Percentiles rank a stretch among this genome's conserved stretches.
Evolutionary conservation across 2,329 filamentous ascomycete genomes (phyloP).

Genomic region (Cytospora chrysosperma): DNA sequence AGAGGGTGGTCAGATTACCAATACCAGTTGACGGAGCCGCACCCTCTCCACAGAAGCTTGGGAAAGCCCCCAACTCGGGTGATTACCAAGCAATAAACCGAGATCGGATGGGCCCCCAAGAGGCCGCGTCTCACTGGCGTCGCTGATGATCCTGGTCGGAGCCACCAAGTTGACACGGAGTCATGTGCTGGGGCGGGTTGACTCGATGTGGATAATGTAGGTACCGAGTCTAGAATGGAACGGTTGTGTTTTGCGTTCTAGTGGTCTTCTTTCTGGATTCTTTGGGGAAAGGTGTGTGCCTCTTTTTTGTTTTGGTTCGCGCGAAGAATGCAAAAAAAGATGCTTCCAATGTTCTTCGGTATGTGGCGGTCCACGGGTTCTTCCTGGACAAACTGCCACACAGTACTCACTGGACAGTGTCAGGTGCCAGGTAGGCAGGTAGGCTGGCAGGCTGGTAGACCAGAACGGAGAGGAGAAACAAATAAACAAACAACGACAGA

Average conservation of each 20-base stretch:
- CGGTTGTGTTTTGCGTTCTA: too few species aligned
- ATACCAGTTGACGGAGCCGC: too few species aligned
- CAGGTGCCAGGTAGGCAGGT: neutral
- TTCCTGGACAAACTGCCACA: too few species aligned
- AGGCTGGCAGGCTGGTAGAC: too few species aligned
- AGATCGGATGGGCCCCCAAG: constrained; percentile 4
- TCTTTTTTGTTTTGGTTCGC: neutral
- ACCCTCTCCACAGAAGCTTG: neutral
- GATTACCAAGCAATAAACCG: constrained; percentile 14
- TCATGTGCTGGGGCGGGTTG: neutral
- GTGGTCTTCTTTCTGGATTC: too few species aligned
- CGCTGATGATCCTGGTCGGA: too few species aligned
- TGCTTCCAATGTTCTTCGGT: neutral
- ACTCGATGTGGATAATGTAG: neutral
- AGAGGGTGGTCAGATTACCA: neutral
- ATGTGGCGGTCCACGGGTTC: too few species aligned
- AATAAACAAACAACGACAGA: too few species aligned
- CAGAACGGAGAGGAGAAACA: too few species aligned
- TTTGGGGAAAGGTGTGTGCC: neutral
- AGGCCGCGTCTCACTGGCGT: constrained; percentile 3
- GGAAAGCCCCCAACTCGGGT: neutral
- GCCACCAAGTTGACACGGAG: constrained; percentile 3
- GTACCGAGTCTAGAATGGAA: too few species aligned
- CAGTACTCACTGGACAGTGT: too few species aligned
- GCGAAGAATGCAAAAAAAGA: too few species aligned